Evolutionary conservation across 164 flowering plant genomes (phyloP).

Genomic region (Houttuynia cordata): DNA sequence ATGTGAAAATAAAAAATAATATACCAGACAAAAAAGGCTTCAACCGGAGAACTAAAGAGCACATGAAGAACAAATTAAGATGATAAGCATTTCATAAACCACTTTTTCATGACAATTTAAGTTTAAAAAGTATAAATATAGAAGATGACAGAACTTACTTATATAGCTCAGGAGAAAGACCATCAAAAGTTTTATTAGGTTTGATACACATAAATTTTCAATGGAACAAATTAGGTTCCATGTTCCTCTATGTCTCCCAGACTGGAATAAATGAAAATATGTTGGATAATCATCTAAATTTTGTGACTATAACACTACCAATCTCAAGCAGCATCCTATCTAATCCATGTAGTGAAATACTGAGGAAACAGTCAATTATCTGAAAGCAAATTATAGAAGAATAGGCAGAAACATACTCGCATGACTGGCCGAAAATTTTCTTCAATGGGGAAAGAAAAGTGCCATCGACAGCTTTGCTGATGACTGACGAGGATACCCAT

Average conservation of each 20-base stretch:
- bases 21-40: no score
- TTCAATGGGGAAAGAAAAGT: conserved; percentile 35
- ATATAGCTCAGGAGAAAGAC: conserved; percentile 43
- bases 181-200: conserved; percentile 44
- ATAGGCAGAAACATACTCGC: conserved; percentile 31
- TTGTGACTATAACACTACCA: neutral
- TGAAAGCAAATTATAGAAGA: neutral
- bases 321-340: neutral
- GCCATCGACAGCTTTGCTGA: conserved; percentile 38
- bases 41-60: no score
- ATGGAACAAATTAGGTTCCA: conserved; percentile 61
- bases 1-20: no score
- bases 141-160: conserved; percentile 27
- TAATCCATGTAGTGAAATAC: no score
- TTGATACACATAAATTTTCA: conserved; percentile 49
- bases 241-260: conserved; percentile 17
- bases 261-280: neutral
- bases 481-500: conserved; percentile 49
- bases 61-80: neutral
- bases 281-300: neutral
- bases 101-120: neutral
- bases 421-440: conserved; percentile 33
- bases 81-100: neutral
- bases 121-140: neutral
- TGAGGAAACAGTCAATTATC: neutral